Conservation (phyloP, 2,329 filamentous ascomycete genomes). For the Ophiostoma fasciatum region DNA sequence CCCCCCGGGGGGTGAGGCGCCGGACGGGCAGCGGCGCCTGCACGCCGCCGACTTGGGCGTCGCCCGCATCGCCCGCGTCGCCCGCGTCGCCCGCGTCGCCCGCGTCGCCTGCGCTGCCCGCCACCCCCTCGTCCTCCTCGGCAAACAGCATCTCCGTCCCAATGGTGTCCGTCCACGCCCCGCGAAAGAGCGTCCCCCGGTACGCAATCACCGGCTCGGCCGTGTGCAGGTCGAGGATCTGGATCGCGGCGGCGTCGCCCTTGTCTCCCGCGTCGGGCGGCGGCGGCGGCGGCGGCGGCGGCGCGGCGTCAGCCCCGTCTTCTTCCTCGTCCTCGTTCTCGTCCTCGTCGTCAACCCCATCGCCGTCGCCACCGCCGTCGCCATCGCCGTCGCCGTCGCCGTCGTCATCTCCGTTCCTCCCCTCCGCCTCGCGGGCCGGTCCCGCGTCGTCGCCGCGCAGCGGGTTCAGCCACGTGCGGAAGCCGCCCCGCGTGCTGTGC, state of each 20-base stretch:
- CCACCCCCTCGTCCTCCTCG: conserved; percentile 10
- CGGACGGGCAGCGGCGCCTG: too few relatives aligned
- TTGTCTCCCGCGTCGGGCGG: background rate
- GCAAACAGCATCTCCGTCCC: conserved; percentile 73
- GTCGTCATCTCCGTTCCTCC: conserved; percentile 9
- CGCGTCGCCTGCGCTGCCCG: too few relatives aligned
- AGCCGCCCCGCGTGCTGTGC: conserved; percentile 28
- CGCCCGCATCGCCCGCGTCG: too few relatives aligned
- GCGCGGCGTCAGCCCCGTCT: too few relatives aligned
- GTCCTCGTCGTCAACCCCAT: background rate
- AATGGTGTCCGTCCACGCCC: conserved; percentile 67
- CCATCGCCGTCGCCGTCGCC: conserved; percentile 4
- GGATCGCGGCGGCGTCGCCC: conserved; percentile 35
- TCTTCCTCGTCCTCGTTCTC: conserved; percentile 7
- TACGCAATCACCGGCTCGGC: conserved; percentile 66
- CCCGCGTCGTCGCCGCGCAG: conserved; percentile 10
- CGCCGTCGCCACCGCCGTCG: background rate
- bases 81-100: too few relatives aligned
- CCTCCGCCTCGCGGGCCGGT: conserved; percentile 7
- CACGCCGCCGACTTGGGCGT: too few relatives aligned
- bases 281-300: conserved; percentile 16
- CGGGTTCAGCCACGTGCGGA: conserved; percentile 25
- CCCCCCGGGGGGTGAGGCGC: too few relatives aligned
- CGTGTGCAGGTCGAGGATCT: conserved; percentile 73
- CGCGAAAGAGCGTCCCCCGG: conserved; percentile 61